Conservation (phyloP, 345 rosid genomes). For the Hirschfeldia incana region DNA sequence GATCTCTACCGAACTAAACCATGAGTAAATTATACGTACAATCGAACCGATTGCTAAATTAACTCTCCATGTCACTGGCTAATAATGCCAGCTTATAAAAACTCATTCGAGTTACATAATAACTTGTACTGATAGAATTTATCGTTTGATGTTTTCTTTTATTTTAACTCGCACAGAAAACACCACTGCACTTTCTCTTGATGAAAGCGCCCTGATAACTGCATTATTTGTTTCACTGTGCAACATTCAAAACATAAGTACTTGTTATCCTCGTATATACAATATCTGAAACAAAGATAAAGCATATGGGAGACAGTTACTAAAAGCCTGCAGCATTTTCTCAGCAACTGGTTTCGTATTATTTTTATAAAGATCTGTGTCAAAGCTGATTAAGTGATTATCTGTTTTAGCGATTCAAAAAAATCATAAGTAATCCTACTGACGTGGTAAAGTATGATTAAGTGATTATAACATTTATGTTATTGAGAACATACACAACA, state of each 20-base stretch:
- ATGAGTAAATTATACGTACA: no score
- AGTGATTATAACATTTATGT: neutral
- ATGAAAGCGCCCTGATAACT: conserved; percentile 6
- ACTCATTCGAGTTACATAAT: neutral
- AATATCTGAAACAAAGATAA: conserved; percentile 2
- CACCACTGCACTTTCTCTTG: conserved; percentile 3
- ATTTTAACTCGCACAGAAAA: neutral
- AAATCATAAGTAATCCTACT: neutral
- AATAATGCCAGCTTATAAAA: no score
- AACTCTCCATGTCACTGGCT: no score
- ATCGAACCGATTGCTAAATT: no score
- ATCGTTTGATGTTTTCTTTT: neutral
- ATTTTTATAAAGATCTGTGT: neutral
- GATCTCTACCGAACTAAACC: no score
- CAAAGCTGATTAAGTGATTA: neutral
- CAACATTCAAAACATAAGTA: conserved; percentile 18
- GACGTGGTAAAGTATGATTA: neutral
- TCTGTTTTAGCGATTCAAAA: neutral
- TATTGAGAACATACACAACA: neutral
- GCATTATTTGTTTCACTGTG: conserved; percentile 17
- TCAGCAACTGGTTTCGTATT: conserved; percentile 9
- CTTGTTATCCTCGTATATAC: conserved; percentile 20
- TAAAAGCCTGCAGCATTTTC: conserved; percentile 35
- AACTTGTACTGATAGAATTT: neutral
- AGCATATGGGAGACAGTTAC: conserved; percentile 31